Evolutionary conservation across 83 land plant genomes (phyloP).

Genomic region (Thuja plicata): DNA sequence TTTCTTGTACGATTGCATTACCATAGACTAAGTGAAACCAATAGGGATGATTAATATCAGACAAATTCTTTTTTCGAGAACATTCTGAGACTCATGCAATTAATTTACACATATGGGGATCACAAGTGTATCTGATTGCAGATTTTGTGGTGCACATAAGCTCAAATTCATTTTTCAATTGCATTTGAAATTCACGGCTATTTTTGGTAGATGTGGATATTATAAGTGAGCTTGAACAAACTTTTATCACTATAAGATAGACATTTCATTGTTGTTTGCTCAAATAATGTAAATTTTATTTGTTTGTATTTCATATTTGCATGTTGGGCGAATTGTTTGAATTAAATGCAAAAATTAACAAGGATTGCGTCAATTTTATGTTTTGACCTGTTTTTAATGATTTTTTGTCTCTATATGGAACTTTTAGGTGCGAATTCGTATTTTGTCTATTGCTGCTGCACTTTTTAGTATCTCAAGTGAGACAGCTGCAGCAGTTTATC

Average conservation of each 20-base stretch:
- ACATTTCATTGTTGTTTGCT: not conserved
- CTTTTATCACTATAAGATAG: not conserved
- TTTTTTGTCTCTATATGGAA: not conserved
- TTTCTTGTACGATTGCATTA: not conserved
- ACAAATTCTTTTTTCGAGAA: not conserved
- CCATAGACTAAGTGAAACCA: not conserved
- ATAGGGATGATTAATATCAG: not conserved
- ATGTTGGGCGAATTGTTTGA: not conserved
- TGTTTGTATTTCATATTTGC: not conserved
- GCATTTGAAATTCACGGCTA: not conserved
- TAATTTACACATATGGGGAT: not conserved
- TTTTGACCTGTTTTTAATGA: not conserved
- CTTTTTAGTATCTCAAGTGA: conserved; percentile 53
- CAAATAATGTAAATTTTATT: not conserved
- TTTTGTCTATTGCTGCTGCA: conserved; percentile 46
- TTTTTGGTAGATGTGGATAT: not conserved
- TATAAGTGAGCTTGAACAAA: not conserved
- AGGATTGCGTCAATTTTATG: not conserved
- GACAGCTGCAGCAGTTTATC: conserved; percentile 45
- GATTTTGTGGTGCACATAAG: not conserved
- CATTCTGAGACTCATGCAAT: not conserved
- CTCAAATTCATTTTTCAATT: not conserved
- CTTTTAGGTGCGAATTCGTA: conserved; percentile 55
- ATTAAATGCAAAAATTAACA: not conserved
- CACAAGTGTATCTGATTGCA: not conserved